Evolutionary conservation across 2,329 filamentous ascomycete genomes (phyloP).

Genomic region (Beauveria australis): DNA sequence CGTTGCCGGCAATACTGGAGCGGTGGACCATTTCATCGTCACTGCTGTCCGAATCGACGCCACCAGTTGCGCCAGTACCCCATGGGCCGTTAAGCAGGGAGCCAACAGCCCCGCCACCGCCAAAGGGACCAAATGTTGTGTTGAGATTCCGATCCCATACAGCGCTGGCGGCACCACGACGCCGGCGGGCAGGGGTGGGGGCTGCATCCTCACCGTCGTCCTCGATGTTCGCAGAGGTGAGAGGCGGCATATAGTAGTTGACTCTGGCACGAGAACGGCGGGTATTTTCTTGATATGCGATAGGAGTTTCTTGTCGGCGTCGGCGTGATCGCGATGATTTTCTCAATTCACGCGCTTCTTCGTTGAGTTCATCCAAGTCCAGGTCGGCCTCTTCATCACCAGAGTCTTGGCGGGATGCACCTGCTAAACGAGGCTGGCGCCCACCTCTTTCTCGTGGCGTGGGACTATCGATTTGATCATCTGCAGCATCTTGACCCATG

Average conservation of each 20-base stretch:
- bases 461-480: constrained; percentile 39
- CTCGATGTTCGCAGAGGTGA: constrained; percentile 54
- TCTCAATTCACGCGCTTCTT: constrained; percentile 56
- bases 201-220: constrained; percentile 61
- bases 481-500: constrained; percentile 31
- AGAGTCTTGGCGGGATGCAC: constrained; percentile 43
- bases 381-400: constrained; percentile 50
- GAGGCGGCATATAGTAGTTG: constrained; percentile 79
- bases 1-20: constrained; percentile 46
- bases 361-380: constrained; percentile 56
- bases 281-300: constrained; percentile 50
- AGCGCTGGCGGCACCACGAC: constrained; percentile 50
- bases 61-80: constrained; percentile 65
- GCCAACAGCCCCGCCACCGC: constrained; percentile 66
- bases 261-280: constrained; percentile 52
- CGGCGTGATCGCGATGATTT: constrained; percentile 46
- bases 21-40: constrained; percentile 78
- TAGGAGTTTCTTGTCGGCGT: constrained; percentile 42
- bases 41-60: constrained; percentile 89
- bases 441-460: constrained; percentile 40
- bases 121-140: constrained; percentile 88
- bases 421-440: constrained; percentile 33
- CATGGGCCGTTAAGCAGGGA: constrained; percentile 68
- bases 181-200: constrained; percentile 62
- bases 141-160: constrained; percentile 75